These are phyloP conservation scores for Allium fistulosum DNA, from an alignment of 106 monocot species.

Conservation along the genomic window DNA sequence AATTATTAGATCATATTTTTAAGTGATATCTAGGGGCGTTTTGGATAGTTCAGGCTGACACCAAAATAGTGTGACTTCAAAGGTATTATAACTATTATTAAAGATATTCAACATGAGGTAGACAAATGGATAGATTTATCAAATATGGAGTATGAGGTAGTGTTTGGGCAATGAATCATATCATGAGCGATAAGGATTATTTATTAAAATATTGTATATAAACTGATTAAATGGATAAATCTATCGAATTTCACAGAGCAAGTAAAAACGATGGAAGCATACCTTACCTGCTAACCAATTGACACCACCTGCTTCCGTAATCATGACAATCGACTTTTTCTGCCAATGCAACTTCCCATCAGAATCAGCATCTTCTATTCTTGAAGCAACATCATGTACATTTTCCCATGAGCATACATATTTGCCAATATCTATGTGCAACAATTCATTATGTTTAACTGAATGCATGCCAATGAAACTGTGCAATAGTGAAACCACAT, in stretches of 20 bases:
- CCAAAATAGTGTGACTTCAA: too few relatives aligned
- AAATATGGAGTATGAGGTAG: neutral
- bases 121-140: neutral
- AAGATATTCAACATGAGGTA: neutral
- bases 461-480: constrained; percentile 65
- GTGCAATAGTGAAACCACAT: constrained; percentile 62
- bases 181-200: too few relatives aligned
- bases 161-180: too few relatives aligned
- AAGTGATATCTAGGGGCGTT: too few relatives aligned
- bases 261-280: constrained; percentile 14
- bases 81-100: too few relatives aligned
- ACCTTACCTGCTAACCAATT: constrained; percentile 99
- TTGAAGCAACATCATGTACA: constrained; percentile 16
- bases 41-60: too few relatives aligned
- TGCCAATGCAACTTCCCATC: constrained; percentile 51
- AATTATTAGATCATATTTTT: too few relatives aligned
- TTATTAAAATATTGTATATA: neutral
- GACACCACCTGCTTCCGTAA: constrained; percentile 98
- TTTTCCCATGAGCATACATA: constrained; percentile 11
- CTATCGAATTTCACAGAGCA: neutral
- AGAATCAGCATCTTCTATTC: constrained; percentile 20
- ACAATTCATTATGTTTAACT: constrained; percentile 18
- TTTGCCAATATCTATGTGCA: constrained; percentile 17
- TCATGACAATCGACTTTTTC: constrained; percentile 59
- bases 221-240: neutral